These are phyloP conservation scores for Dissophora globulifera DNA, from an alignment of 192 early-diverging fungal species.

Conservation along the genomic window DNA sequence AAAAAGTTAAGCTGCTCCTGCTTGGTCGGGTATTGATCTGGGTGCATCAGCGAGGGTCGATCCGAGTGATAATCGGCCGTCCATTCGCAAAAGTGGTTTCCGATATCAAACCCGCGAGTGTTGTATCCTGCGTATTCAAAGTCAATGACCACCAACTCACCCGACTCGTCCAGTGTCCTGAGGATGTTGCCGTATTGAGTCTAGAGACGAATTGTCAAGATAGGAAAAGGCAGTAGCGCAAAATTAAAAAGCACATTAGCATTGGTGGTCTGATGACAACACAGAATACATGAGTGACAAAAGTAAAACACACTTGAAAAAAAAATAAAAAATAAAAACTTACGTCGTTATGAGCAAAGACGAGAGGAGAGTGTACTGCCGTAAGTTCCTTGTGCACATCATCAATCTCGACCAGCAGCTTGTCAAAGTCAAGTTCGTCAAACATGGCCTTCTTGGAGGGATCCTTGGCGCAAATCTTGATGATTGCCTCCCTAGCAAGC, in stretches of 20 bases:
- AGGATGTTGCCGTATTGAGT: constrained; percentile 91
- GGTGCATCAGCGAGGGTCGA: constrained; percentile 55
- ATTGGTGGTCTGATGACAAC: too few relatives aligned
- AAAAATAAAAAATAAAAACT: constrained; percentile 23
- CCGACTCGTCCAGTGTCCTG: constrained; percentile 60
- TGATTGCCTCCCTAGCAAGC: constrained; percentile 50
- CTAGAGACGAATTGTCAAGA: too few relatives aligned
- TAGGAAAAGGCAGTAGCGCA: too few relatives aligned
- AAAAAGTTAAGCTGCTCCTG: constrained; percentile 70
- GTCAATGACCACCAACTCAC: constrained; percentile 79
- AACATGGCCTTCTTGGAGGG: constrained; percentile 30
- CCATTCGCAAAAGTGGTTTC: constrained; percentile 91
- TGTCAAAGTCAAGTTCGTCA: constrained; percentile 57
- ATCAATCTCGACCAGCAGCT: constrained; percentile 62
- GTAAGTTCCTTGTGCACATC: constrained; percentile 52
- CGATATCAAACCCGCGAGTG: constrained; percentile 81
- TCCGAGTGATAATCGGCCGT: constrained; percentile 79
- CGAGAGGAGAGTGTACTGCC: constrained; percentile 66
- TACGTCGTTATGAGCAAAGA: constrained; percentile 93
- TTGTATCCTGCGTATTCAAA: constrained; percentile 89
- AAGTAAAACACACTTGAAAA: neutral
- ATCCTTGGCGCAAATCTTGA: constrained; percentile 34
- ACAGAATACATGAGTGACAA: too few relatives aligned
- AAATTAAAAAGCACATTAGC: too few relatives aligned
- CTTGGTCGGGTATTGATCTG: constrained; percentile 63